Base-by-base conservation (phyloP, 2,329 filamentous ascomycete genomes). In the Fusarium odoratissimum region DNA sequence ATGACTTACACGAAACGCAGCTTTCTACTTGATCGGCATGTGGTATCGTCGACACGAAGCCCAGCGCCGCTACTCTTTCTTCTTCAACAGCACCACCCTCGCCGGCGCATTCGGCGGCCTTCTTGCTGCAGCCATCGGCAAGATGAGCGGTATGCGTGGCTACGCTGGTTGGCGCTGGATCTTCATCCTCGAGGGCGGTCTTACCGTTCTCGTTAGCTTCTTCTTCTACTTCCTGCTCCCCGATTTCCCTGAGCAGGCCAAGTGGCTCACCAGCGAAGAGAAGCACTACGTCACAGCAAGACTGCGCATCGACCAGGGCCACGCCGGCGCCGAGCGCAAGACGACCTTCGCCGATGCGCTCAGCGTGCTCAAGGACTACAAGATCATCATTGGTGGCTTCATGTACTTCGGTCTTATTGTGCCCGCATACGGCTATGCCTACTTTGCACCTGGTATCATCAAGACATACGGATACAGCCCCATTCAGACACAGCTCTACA, bases 1-100 rank as follows among this genome's bases (percentile, higher is more conserved):
- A 92, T 30, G 23, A 91, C 74, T 77, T 54, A 78, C 68, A 46
- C 31, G 23, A 4, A 19, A 25, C 25, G 85, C 52, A 83, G 85
- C 83, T 55, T 88, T 92, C 79, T 93, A 95, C 78, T 84, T 95
- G 12, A 91, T 95, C 69, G 91, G 93, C 64, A 95, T 95, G 91
- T 97, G 93, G 95, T 99, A 98, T 77, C 91, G 91, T 67, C 90
- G 95, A 67, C 86, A 86, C 48, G 96, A 98, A 83, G 94, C 95
- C 5, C 95, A 98, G 82, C 94, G 94, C 78, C 91, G 96, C 35
- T 98, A 95, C 83, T 93, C 91, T 21, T 95, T 98, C 85, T 98
- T 98, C 86, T 98, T 98, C 86, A 91, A 89, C 77, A 93, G 88
- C 33, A 95, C 93, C 1, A 93, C 91, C 1, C 84, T 95, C 7